Conservation (phyloP, 2,329 filamentous ascomycete genomes). For the Pseudopyrenochaeta lycopersici region DNA sequence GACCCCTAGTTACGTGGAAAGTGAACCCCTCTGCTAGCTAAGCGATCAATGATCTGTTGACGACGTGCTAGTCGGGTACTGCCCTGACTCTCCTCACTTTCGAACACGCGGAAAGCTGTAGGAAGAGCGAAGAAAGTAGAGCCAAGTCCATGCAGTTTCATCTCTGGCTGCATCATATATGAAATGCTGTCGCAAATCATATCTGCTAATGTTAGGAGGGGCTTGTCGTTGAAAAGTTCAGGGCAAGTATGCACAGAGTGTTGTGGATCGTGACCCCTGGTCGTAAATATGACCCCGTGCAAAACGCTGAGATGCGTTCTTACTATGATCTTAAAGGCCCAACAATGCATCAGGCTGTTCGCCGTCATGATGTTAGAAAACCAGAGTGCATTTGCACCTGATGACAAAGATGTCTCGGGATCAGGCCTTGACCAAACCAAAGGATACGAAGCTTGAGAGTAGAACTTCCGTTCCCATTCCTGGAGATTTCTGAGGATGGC, state of each 20-base stretch:
- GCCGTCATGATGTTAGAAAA: conserved; percentile 12
- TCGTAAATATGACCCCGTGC: neutral
- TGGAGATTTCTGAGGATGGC: neutral
- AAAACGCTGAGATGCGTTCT: neutral
- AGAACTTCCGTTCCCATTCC: conserved; percentile 4
- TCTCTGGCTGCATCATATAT: conserved; percentile 8
- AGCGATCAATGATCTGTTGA: neutral
- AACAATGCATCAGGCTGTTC: conserved; percentile 11
- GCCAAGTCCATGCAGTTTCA: conserved; percentile 1
- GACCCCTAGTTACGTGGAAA: neutral
- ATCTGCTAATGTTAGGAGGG: conserved; percentile 2
- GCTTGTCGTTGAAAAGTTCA: neutral
- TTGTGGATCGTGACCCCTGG: neutral
- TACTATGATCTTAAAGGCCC: conserved; percentile 11
- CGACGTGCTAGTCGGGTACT: neutral
- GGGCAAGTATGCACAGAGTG: neutral
- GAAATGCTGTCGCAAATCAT: conserved; percentile 9
- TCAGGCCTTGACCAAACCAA: conserved; percentile 6
- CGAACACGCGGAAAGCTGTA: conserved; percentile 3
- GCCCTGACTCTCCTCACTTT: neutral
- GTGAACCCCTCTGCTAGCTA: conserved; percentile 4
- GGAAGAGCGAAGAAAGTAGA: conserved; percentile 7
- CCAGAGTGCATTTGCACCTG: conserved; percentile 4
- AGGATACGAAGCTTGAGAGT: conserved; percentile 1
- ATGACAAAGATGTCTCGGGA: neutral